phyloP scores from a whole-genome alignment of 352 stramenopile species.

The Chrysophaeum taylorii region DNA sequence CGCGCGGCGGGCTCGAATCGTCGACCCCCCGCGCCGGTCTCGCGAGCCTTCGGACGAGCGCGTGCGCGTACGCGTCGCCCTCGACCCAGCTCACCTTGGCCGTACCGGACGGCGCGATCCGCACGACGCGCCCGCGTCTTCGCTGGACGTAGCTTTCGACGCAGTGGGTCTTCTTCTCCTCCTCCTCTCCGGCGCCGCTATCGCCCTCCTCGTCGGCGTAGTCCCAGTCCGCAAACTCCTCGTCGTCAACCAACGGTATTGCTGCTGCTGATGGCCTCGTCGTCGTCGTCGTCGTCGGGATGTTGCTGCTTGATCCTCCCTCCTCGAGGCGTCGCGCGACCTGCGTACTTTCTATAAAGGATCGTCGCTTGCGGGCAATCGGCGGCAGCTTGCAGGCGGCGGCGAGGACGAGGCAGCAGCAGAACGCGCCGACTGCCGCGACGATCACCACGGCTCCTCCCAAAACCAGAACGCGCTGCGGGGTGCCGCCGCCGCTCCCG shows the following conservation, averaged over 20 bases:
- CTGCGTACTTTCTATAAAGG: too few relatives aligned
- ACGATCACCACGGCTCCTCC: neutral
- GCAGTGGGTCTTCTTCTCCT: neutral
- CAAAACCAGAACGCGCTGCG: neutral
- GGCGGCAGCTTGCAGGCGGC: neutral
- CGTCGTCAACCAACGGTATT: too few relatives aligned
- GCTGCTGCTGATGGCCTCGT: too few relatives aligned
- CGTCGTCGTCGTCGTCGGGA: neutral
- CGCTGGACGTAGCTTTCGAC: slow-evolving; percentile 1
- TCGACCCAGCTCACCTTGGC: neutral
- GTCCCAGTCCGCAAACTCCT: neutral
- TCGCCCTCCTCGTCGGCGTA: neutral
- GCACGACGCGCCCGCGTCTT: neutral
- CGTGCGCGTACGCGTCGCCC: neutral
- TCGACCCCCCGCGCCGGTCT: neutral
- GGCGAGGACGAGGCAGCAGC: neutral
- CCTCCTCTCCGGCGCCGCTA: neutral
- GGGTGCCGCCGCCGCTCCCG: neutral
- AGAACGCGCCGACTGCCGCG: neutral
- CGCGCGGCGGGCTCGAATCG: neutral
- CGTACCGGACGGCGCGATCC: neutral
- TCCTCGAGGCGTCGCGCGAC: too few relatives aligned
- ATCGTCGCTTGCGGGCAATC: too few relatives aligned
- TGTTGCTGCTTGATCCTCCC: too few relatives aligned
- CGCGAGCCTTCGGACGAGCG: neutral